A percentile compares a stretch with the other conserved stretches of the same genome.
phyloP scores from a whole-genome alignment of 2,329 filamentous ascomycete species.

The Colletotrichum euphorbiae region DNA sequence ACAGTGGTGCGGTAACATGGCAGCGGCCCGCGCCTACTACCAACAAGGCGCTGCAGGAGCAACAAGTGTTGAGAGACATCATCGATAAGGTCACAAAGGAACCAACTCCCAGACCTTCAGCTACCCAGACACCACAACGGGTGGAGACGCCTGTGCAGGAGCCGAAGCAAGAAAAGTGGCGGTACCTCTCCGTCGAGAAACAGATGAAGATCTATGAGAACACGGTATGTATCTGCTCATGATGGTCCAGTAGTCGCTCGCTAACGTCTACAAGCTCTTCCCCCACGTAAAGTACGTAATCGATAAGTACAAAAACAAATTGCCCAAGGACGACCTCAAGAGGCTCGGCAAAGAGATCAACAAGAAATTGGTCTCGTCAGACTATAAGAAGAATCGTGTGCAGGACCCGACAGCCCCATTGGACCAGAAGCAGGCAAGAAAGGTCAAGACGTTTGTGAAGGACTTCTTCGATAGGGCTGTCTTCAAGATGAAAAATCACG shows the following conservation, averaged over 20 bases:
- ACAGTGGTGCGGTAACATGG: conserved; percentile 84
- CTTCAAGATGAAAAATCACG: conserved; percentile 75
- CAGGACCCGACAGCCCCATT: conserved; percentile 79
- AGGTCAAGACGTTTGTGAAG: conserved; percentile 81
- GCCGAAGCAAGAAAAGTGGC: conserved; percentile 78
- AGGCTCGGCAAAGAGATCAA: conserved; percentile 74
- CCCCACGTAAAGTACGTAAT: conserved; percentile 87
- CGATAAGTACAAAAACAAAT: conserved; percentile 87
- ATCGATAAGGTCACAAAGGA: conserved; percentile 86
- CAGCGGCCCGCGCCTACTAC: conserved; percentile 76
- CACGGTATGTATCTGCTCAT: conserved; percentile 70
- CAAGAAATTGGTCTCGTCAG: conserved; percentile 91
- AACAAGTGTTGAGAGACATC: conserved; percentile 83
- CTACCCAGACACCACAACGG: conserved; percentile 74
- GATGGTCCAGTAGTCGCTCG: background rate
- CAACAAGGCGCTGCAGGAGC: conserved; percentile 71
- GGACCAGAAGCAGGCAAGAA: conserved; percentile 80
- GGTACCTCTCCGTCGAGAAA: conserved; percentile 78
- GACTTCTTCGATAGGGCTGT: conserved; percentile 90
- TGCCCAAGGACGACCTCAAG: conserved; percentile 82
- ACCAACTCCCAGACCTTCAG: conserved; percentile 62
- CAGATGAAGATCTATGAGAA: conserved; percentile 96
- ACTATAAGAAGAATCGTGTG: conserved; percentile 92
- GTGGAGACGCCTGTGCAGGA: conserved; percentile 66
- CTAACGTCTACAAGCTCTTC: conserved; percentile 69